phyloP scores from a whole-genome alignment of 1,284 basidiomycete species.

The Gomphus sp. region DNA sequence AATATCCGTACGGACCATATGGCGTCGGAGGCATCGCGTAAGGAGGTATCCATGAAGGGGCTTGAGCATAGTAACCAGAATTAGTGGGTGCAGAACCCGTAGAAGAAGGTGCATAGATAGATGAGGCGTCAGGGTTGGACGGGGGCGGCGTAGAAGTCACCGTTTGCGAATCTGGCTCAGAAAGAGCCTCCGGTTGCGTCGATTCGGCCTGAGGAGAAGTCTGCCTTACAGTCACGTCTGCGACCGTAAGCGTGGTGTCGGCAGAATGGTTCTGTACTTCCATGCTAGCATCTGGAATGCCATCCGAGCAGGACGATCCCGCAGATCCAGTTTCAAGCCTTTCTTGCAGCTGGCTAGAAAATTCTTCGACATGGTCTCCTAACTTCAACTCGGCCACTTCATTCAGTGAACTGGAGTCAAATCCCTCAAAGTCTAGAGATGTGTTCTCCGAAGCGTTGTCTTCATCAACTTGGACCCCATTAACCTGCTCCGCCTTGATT shows the following conservation, averaged over 20 bases:
- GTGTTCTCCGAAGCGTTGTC: neutral
- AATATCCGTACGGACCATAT: neutral
- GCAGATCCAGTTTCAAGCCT: neutral
- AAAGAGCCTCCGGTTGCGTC: neutral
- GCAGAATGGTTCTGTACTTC: neutral
- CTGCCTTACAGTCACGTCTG: neutral
- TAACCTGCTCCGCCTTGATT: neutral
- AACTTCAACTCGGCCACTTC: neutral
- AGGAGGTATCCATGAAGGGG: constrained; percentile 3
- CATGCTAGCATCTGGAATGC: neutral
- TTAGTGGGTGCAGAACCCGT: neutral
- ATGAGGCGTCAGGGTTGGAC: neutral
- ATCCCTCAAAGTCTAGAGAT: neutral
- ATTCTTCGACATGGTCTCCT: neutral
- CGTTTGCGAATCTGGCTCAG: constrained; percentile 3
- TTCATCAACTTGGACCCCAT: neutral
- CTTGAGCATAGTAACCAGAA: neutral
- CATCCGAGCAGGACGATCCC: neutral
- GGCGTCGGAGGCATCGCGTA: neutral
- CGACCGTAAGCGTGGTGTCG: neutral
- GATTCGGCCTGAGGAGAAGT: neutral
- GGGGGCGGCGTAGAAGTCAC: constrained; percentile 1
- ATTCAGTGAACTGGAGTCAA: neutral
- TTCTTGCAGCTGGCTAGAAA: neutral
- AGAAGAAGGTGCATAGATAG: constrained; percentile 8